phyloP scores from a whole-genome alignment of 75 land plant genomes.

The Adiantum capillusveneris region DNA sequence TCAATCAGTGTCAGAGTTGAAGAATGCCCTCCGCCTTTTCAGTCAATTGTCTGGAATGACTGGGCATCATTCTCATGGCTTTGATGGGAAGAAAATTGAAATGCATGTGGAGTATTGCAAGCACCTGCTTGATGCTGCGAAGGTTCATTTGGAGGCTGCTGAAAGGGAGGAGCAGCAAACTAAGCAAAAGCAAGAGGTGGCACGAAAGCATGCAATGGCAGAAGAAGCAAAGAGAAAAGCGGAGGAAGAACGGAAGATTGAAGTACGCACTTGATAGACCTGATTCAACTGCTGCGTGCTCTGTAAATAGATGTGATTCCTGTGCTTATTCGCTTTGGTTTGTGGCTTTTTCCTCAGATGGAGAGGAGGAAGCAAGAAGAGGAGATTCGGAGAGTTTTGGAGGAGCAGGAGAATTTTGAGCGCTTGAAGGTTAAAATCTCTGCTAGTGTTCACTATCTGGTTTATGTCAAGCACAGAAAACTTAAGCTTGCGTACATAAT shows the following conservation, averaged over 20 bases:
- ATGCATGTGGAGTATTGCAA: constrained; percentile 93
- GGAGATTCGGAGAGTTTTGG: constrained; percentile 49
- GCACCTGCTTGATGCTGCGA: constrained; percentile 89
- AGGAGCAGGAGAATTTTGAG: constrained; percentile 67
- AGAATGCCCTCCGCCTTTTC: constrained; percentile 87
- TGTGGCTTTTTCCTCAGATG: constrained; percentile 17
- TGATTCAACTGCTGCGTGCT: neutral
- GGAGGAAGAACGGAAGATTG: constrained; percentile 80
- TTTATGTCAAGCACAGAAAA: no score
- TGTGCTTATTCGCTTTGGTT: no score
- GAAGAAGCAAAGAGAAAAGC: constrained; percentile 90
- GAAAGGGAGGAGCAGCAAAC: constrained; percentile 84
- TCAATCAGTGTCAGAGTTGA: constrained; percentile 69
- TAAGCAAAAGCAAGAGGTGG: constrained; percentile 65
- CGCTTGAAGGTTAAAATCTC: constrained; percentile 51
- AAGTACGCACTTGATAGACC: constrained; percentile 27
- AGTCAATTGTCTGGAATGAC: constrained; percentile 66
- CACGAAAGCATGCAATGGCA: constrained; percentile 72
- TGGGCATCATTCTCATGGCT: constrained; percentile 69
- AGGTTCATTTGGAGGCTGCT: constrained; percentile 82
- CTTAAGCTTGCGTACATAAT: no score
- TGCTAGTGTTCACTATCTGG: no score
- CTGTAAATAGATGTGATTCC: neutral
- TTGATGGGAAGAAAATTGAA: constrained; percentile 90
- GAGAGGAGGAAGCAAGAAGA: constrained; percentile 84